Conservation (phyloP, 495 filamentous ascomycete genomes). For the Penicillium lagena region DNA sequence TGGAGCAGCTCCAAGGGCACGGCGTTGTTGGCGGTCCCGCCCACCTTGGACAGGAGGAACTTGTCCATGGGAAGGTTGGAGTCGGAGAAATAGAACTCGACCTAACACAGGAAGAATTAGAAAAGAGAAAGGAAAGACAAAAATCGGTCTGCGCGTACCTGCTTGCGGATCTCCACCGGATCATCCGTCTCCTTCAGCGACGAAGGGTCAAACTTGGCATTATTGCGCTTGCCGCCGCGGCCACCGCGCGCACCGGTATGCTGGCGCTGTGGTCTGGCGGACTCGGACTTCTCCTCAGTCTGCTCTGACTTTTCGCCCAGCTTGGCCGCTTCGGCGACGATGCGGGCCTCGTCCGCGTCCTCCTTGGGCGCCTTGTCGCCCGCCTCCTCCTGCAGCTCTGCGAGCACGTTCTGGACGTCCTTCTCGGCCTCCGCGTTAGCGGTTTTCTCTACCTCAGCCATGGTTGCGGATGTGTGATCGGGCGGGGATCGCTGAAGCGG, state of each 20-base stretch:
- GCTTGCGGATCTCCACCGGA: constrained; percentile 70
- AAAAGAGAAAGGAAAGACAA: background rate
- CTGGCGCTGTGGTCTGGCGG: constrained; percentile 13
- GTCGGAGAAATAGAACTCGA: constrained; percentile 97
- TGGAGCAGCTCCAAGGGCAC: constrained; percentile 68
- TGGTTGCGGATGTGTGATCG: constrained; percentile 11
- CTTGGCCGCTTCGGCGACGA: constrained; percentile 39
- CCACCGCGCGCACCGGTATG: constrained; percentile 11
- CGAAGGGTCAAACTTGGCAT: constrained; percentile 61
- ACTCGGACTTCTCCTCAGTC: constrained; percentile 23
- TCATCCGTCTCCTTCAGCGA: constrained; percentile 60
- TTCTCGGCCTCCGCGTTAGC: constrained; percentile 36
- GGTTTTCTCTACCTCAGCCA: constrained; percentile 39
- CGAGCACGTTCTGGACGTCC: constrained; percentile 42
- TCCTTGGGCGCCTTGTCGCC: constrained; percentile 24
- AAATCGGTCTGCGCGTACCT: constrained; percentile 38
- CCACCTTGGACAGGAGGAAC: constrained; percentile 71
- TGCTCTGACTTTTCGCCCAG: constrained; percentile 38
- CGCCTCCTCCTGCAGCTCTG: constrained; percentile 39
- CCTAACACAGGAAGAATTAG: constrained; percentile 40
- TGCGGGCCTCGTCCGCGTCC: constrained; percentile 37
- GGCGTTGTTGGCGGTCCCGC: constrained; percentile 70
- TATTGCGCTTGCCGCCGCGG: constrained; percentile 26
- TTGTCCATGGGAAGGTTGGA: constrained; percentile 85
- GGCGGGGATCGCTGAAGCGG: background rate